phyloP scores from a whole-genome alignment of 306 rosid species.

The Ochetophila trinervis region DNA sequence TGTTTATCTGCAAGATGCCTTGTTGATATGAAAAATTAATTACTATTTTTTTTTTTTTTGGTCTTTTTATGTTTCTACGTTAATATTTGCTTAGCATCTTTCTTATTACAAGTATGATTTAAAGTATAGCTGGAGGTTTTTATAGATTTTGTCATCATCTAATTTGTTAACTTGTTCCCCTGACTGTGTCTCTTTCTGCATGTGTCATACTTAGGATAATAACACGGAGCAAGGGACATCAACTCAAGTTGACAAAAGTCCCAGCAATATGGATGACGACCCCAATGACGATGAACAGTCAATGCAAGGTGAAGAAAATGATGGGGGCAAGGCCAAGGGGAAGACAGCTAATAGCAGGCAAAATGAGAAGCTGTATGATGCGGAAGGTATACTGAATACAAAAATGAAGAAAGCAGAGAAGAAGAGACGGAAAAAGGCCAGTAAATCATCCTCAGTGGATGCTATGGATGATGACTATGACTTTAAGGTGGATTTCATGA shows the following conservation, averaged over 20 bases:
- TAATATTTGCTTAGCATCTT: background rate
- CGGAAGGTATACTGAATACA: constrained; percentile 77
- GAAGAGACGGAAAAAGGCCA: constrained; percentile 66
- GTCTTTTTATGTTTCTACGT: no score
- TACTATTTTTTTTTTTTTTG: no score
- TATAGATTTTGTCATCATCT: background rate
- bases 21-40: background rate
- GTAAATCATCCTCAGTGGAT: constrained; percentile 38
- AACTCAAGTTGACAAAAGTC: constrained; percentile 34
- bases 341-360: constrained; percentile 52
- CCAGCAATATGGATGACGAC: constrained; percentile 27
- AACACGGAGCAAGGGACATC: constrained; percentile 28
- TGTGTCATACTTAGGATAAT: constrained; percentile 34
- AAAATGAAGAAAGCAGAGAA: constrained; percentile 71
- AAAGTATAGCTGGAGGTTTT: background rate
- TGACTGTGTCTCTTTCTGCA: no score
- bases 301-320: constrained; percentile 48
- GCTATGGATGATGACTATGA: constrained; percentile 82
- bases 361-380: constrained; percentile 73
- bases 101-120: no score
- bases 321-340: constrained; percentile 40
- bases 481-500: constrained; percentile 70
- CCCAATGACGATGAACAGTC: constrained; percentile 36
- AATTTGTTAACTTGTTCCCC: background rate
- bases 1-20: background rate